These are phyloP conservation scores for Backusella sp. DNA, from an alignment of 192 early-diverging fungal species.

Conservation along the genomic window DNA sequence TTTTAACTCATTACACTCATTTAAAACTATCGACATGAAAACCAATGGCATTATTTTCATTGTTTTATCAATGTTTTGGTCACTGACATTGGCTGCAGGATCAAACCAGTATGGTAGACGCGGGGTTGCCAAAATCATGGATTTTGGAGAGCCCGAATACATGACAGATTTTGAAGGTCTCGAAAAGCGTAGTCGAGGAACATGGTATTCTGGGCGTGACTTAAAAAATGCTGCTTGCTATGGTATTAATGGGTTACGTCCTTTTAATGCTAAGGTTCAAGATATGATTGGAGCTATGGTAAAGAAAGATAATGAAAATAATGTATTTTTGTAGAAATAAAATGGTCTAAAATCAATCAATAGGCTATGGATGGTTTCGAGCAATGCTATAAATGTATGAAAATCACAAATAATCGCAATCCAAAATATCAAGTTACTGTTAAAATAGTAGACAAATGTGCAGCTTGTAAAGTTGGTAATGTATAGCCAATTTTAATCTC, in stretches of 20 bases:
- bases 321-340: not conserved
- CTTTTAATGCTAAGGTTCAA: conserved; percentile 32
- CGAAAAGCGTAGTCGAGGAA: conserved; percentile 29
- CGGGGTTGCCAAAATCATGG: not conserved
- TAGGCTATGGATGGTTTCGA: conserved; percentile 29
- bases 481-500: not conserved
- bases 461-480: conserved; percentile 28
- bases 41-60: not conserved
- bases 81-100: not conserved
- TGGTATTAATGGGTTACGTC: conserved; percentile 31
- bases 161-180: not conserved
- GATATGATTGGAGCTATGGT: conserved; percentile 43
- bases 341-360: not conserved
- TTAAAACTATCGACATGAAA: not conserved
- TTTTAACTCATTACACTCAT: conserved; percentile 4
- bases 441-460: conserved; percentile 35
- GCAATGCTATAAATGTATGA: conserved; percentile 38
- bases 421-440: conserved; percentile 18
- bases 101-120: not conserved
- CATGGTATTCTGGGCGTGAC: conserved; percentile 37
- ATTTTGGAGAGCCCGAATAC: not conserved
- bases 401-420: conserved; percentile 30
- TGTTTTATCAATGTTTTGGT: not conserved
- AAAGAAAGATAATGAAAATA: not conserved
- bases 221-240: conserved; percentile 46